These are phyloP conservation scores for Vaucheria bursata DNA, from an alignment of 352 stramenopile species.

Conservation along the genomic window DNA sequence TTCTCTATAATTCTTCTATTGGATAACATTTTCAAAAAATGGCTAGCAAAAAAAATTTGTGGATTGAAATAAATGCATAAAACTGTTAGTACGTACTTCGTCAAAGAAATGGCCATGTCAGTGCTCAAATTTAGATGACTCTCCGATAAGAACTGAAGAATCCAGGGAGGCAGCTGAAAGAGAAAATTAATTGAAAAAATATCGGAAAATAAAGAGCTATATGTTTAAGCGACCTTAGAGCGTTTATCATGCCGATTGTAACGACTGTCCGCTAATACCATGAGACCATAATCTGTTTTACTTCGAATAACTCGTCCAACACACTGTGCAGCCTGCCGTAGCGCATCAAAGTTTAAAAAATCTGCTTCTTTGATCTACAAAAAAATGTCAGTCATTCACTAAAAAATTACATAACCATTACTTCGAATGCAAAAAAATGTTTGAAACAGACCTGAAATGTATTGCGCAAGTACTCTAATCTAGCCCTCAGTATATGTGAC, in stretches of 20 bases:
- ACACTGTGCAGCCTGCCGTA: conserved; percentile 91
- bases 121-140: conserved; percentile 90
- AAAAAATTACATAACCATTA: too few species aligned
- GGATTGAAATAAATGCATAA: not conserved
- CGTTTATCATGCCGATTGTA: conserved; percentile 96
- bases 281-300: conserved; percentile 98
- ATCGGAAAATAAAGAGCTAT: not conserved
- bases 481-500: conserved; percentile 75
- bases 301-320: conserved; percentile 92
- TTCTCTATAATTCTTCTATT: not conserved
- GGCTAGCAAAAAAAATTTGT: not conserved
- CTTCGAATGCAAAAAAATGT: too few species aligned
- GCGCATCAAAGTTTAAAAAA: conserved; percentile 96
- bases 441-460: conserved; percentile 67
- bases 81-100: conserved; percentile 56
- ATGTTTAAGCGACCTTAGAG: conserved; percentile 54
- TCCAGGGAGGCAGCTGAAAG: conserved; percentile 88
- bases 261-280: conserved; percentile 95
- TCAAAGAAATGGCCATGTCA: conserved; percentile 86
- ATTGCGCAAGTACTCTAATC: conserved; percentile 89
- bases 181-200: not conserved
- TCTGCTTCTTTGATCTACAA: conserved; percentile 81
- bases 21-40: not conserved
- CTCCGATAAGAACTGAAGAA: conserved; percentile 90
- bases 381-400: too few species aligned